phyloP scores from a whole-genome alignment of 2,329 filamentous ascomycete genomes.

The Botryotinia calthae region DNA sequence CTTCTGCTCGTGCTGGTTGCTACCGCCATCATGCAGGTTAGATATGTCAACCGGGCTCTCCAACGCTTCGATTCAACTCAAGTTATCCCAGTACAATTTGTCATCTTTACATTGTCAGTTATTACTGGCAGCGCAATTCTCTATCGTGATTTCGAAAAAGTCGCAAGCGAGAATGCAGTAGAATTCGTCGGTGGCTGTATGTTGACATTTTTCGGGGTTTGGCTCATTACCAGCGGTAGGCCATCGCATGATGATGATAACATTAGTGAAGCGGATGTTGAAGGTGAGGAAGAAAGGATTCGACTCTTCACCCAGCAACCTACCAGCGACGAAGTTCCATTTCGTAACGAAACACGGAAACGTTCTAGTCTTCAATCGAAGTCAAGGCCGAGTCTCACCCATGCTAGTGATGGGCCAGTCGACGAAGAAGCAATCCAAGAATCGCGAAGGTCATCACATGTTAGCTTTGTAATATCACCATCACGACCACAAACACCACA shows the following conservation, averaged over 20 bases:
- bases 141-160: slow-evolving; percentile 91
- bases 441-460: slow-evolving; percentile 33
- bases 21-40: slow-evolving; percentile 94
- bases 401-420: slow-evolving; percentile 26
- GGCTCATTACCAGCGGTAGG: slow-evolving; percentile 88
- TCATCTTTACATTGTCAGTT: slow-evolving; percentile 92
- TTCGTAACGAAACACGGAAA: slow-evolving; percentile 22
- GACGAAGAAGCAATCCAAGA: slow-evolving; percentile 21
- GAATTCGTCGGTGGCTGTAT: slow-evolving; percentile 91
- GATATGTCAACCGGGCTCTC: slow-evolving; percentile 86
- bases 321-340: slow-evolving; percentile 23
- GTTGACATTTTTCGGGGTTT: slow-evolving; percentile 94
- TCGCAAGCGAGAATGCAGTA: slow-evolving; percentile 65
- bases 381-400: slow-evolving; percentile 19
- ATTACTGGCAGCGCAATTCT: slow-evolving; percentile 91
- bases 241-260: slow-evolving; percentile 60
- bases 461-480: slow-evolving; percentile 32
- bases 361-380: slow-evolving; percentile 22
- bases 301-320: slow-evolving; percentile 54
- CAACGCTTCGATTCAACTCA: slow-evolving; percentile 96
- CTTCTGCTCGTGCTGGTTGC: slow-evolving; percentile 75
- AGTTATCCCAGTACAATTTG: slow-evolving; percentile 97
- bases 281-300: slow-evolving; percentile 63
- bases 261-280: slow-evolving; percentile 58
- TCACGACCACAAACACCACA: slow-evolving; percentile 30